These are phyloP conservation scores for Ceratocystis ficicola DNA, from an alignment of 2,329 filamentous ascomycete genomes.

Conservation along the genomic window DNA sequence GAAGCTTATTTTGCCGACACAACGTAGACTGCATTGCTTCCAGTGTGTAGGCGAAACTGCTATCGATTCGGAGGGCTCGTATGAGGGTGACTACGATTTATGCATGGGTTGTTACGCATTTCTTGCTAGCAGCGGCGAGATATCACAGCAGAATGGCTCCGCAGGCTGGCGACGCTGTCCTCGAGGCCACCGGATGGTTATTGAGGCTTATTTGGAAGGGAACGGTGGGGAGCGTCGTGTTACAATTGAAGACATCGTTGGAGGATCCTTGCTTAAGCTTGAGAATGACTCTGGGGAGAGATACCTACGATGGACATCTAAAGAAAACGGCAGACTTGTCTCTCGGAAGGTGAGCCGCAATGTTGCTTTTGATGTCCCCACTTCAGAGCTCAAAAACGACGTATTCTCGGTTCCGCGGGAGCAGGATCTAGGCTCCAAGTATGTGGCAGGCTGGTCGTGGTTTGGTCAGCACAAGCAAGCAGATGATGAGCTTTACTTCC, in stretches of 20 bases:
- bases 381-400: background rate
- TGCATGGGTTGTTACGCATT: constrained; percentile 66
- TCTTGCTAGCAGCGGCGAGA: constrained; percentile 49
- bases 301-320: constrained; percentile 15
- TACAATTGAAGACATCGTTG: constrained; percentile 61
- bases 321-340: constrained; percentile 14
- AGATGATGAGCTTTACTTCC: constrained; percentile 71
- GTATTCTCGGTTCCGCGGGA: constrained; percentile 9
- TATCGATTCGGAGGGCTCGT: constrained; percentile 32
- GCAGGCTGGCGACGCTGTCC: constrained; percentile 75
- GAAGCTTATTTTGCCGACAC: constrained; percentile 55
- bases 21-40: constrained; percentile 68
- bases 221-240: constrained; percentile 55
- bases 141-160: constrained; percentile 63
- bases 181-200: constrained; percentile 69
- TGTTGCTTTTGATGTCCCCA: constrained; percentile 38
- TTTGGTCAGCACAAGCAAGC: constrained; percentile 48
- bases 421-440: constrained; percentile 28
- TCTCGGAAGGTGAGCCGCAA: constrained; percentile 8
- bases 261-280: constrained; percentile 53
- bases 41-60: constrained; percentile 48
- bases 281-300: background rate
- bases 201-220: constrained; percentile 62
- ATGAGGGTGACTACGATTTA: constrained; percentile 68
- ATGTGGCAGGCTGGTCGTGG: constrained; percentile 62